Evolutionary conservation across 2,329 filamentous ascomycete genomes (phyloP).

Genomic region (Pseudogymnoascus pannorum): DNA sequence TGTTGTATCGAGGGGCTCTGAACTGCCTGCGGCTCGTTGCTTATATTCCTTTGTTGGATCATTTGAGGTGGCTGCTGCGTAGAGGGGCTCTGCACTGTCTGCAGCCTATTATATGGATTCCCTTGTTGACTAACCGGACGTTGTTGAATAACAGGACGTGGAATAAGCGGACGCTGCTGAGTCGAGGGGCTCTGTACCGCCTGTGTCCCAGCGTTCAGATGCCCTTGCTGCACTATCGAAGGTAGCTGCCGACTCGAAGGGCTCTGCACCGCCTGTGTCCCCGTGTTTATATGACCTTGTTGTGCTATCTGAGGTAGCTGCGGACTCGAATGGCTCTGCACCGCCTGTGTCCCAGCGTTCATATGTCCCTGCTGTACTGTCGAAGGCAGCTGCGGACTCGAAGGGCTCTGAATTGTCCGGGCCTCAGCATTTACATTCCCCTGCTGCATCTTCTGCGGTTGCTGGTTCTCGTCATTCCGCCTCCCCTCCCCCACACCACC

Average conservation of each 20-base stretch:
- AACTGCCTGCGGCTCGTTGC: neutral
- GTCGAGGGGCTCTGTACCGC: neutral
- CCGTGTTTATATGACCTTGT: neutral
- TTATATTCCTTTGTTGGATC: neutral
- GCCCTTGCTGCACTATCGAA: neutral
- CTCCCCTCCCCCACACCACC: no score
- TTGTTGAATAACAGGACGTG: neutral
- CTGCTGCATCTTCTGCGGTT: neutral
- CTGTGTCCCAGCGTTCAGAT: neutral
- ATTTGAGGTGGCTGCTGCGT: neutral
- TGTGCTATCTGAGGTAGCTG: no score
- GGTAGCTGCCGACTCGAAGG: neutral
- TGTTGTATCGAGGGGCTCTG: neutral
- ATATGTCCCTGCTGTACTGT: neutral
- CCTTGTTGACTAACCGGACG: no score
- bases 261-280: neutral
- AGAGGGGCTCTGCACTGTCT: neutral
- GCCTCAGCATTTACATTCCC: neutral
- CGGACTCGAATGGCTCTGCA: neutral
- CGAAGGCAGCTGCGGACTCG: no score
- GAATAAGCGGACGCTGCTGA: no score
- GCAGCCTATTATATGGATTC: no score
- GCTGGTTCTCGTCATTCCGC: no score
- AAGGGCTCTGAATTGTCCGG: neutral
- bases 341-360: neutral